phyloP scores from a whole-genome alignment of 2,329 filamentous ascomycete species.

The Boeremia lycopersici region DNA sequence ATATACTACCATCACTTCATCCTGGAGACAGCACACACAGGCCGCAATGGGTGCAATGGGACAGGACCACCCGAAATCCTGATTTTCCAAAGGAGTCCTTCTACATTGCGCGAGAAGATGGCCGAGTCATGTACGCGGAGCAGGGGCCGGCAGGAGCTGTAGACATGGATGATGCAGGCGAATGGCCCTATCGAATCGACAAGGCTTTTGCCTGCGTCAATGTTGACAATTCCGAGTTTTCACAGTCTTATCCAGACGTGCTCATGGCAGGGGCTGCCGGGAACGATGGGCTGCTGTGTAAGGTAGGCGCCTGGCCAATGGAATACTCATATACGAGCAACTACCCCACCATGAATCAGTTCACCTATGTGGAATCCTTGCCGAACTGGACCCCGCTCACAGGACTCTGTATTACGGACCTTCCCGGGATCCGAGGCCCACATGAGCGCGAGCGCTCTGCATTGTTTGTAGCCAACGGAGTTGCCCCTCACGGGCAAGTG shows the following conservation, averaged over 20 bases:
- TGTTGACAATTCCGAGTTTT: slow-evolving; percentile 54
- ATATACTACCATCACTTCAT: slow-evolving; percentile 54
- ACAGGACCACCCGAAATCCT: slow-evolving; percentile 69
- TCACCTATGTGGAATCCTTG: slow-evolving; percentile 64
- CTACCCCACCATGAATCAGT: slow-evolving; percentile 49
- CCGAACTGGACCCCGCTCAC: slow-evolving; percentile 64
- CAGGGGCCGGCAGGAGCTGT: slow-evolving; percentile 56
- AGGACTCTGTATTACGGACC: slow-evolving; percentile 50
- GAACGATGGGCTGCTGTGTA: slow-evolving; percentile 77
- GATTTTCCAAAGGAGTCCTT: slow-evolving; percentile 73
- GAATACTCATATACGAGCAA: slow-evolving; percentile 60
- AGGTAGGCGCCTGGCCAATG: slow-evolving; percentile 58
- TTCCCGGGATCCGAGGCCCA: slow-evolving; percentile 26
- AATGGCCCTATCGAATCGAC: slow-evolving; percentile 75
- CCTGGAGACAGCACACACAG: slow-evolving; percentile 37
- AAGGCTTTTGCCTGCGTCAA: slow-evolving; percentile 76
- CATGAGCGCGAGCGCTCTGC: slow-evolving; percentile 31
- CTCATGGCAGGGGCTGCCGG: slow-evolving; percentile 79
- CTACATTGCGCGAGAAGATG: slow-evolving; percentile 88
- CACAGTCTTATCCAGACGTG: slow-evolving; percentile 71
- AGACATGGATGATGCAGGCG: slow-evolving; percentile 53
- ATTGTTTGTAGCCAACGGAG: slow-evolving; percentile 52
- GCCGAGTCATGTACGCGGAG: slow-evolving; percentile 74
- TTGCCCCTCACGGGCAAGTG: slow-evolving; percentile 51
- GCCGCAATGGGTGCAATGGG: slow-evolving; percentile 84